Base-by-base conservation (phyloP, 225 moss, liverwort and hornwort genomes). In the Physcomitrellopsis africana region DNA sequence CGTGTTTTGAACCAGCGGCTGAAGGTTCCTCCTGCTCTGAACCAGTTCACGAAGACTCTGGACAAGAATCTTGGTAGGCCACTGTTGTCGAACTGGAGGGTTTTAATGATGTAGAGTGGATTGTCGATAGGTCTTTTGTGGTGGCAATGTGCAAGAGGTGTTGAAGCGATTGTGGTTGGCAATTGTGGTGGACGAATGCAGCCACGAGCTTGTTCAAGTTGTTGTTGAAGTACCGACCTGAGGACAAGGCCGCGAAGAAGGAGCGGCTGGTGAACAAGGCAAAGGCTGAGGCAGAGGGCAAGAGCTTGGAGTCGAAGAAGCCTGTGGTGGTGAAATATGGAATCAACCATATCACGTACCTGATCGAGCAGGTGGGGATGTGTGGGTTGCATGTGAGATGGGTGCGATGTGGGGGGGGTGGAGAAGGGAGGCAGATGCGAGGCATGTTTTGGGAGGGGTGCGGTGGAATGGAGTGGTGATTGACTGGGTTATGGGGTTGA, bases 11-110 rank as follows among this genome's bases (percentile, higher is more conserved):
- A 95, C 68, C 95, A 93, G 82, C 87, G 93, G 7, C 62, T 95
- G 88, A 95, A 95, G 82, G 95, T 95, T 47, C 95, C 95, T 13
- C 95, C 95, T 1, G 91, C 95, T 47, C 89, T 95, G 53, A 89
- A 95, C 76, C 92, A 95, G 89, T 95, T 95, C 68, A 93, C 95
- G n/a, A 95, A 95, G 79, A 91, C 91, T n/a, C 87, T 95, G 2
- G 93, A 95, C 80, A 95, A 95, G 81, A 95, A 95, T 68, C 76
- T 92, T 5, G 91, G 81, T 89, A n/a, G 68, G 79, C 69, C n/a
- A 3, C 41, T 3, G 10, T 48, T 53, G 16, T 37, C 4, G 32
- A 37, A 37, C 32, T 37, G 32, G 32, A 37, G 32, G 32, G 32
- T 37, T 37, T 1, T 7, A 37, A 4, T 37, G 32, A 2, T 37